A percentile compares a stretch with the other conserved stretches of the same genome.
Conservation (phyloP, 345 rosid genomes). For the Camelina sativa region DNA sequence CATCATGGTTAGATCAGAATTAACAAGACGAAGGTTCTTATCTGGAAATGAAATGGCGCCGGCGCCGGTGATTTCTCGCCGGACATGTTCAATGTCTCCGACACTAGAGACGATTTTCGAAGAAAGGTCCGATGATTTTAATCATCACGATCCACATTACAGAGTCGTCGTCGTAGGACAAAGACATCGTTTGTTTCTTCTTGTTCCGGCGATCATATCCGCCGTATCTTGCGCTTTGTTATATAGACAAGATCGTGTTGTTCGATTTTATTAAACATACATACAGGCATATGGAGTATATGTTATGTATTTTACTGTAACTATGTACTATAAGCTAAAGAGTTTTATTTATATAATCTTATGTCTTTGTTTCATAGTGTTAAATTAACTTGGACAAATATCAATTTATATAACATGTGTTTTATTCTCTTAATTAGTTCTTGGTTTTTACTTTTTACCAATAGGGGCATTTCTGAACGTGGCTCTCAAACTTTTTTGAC, state of each 20-base stretch:
- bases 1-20: slow-evolving; percentile 44
- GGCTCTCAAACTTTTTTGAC: background rate
- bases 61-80: slow-evolving; percentile 37
- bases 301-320: slow-evolving; percentile 5
- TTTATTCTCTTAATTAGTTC: background rate
- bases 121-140: slow-evolving; percentile 45
- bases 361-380: background rate
- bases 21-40: slow-evolving; percentile 25
- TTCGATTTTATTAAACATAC: slow-evolving; percentile 36
- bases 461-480: background rate
- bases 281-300: too few species aligned
- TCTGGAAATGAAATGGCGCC: slow-evolving; percentile 50
- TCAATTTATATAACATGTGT: background rate
- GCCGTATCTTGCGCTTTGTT: slow-evolving; percentile 46
- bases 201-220: slow-evolving; percentile 51
- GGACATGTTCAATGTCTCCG: slow-evolving; percentile 47
- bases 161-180: slow-evolving; percentile 25
- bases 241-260: slow-evolving; percentile 42
- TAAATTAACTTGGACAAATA: too few species aligned
- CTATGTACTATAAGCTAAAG: slow-evolving; percentile 31
- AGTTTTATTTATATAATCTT: slow-evolving; percentile 9
- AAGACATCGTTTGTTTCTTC: slow-evolving; percentile 42
- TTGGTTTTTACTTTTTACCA: background rate
- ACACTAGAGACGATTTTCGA: slow-evolving; percentile 58
- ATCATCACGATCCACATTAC: background rate